Evolutionary conservation across 2,329 filamentous ascomycete genomes (phyloP).

Genomic region (Aspergillus sp.): DNA sequence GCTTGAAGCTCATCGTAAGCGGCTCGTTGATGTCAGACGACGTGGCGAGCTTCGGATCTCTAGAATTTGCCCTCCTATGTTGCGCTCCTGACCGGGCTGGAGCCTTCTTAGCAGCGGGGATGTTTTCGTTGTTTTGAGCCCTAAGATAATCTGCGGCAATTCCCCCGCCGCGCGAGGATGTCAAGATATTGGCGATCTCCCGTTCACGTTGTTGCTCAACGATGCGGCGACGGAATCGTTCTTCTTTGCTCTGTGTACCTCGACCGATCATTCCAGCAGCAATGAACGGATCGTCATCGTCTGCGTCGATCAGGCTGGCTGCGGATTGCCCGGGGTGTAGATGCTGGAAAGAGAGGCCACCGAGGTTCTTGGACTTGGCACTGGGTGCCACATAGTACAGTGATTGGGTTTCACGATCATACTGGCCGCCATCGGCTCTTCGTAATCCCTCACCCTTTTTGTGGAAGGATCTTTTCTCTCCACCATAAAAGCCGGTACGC

Average conservation of each 20-base stretch:
- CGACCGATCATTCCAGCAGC: slow-evolving; percentile 44
- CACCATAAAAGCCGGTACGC: slow-evolving; percentile 49
- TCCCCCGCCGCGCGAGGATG: slow-evolving; percentile 34
- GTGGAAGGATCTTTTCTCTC: slow-evolving; percentile 25
- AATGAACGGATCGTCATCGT: slow-evolving; percentile 48
- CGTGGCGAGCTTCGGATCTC: neutral
- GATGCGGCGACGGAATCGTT: slow-evolving; percentile 48
- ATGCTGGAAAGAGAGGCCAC: slow-evolving; percentile 28
- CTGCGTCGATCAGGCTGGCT: slow-evolving; percentile 47
- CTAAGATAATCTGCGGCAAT: slow-evolving; percentile 53
- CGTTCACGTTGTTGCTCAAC: slow-evolving; percentile 50
- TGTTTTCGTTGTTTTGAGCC: slow-evolving; percentile 35
- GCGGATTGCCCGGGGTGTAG: slow-evolving; percentile 37
- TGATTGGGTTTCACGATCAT: slow-evolving; percentile 47
- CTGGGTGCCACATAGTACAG: slow-evolving; percentile 51
- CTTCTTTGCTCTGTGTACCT: slow-evolving; percentile 47
- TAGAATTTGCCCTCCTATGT: slow-evolving; percentile 7
- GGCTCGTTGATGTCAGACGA: slow-evolving; percentile 2
- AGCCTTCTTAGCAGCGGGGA: slow-evolving; percentile 5
- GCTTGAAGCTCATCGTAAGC: slow-evolving; percentile 36
- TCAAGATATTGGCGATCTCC: slow-evolving; percentile 50
- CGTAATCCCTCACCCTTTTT: slow-evolving; percentile 29
- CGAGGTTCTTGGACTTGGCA: slow-evolving; percentile 25
- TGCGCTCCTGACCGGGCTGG: slow-evolving; percentile 7
- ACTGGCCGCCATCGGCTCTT: slow-evolving; percentile 43